These are phyloP conservation scores for Yamadazyma takamatsuzukensis DNA, from an alignment of 805 yeast genomes.

Conservation along the genomic window DNA sequence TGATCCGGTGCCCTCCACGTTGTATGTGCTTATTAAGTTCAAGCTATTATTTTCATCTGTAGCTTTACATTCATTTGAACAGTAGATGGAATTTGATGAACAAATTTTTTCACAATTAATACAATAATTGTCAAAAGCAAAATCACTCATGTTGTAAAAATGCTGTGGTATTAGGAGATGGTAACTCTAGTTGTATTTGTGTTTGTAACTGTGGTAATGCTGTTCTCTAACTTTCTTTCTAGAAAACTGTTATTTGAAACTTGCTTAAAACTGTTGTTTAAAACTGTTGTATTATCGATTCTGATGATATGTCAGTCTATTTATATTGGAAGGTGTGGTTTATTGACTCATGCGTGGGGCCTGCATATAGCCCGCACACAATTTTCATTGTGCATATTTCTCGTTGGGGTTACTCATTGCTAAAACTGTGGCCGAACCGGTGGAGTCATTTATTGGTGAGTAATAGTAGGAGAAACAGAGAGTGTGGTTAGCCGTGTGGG, in stretches of 20 bases:
- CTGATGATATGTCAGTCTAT: slow-evolving; percentile 2
- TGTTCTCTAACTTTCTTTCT: too few relatives aligned
- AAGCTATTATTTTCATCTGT: slow-evolving; percentile 23
- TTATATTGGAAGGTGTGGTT: too few relatives aligned
- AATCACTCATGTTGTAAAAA: slow-evolving; percentile 30
- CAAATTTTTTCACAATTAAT: slow-evolving; percentile 32
- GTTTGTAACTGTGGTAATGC: not conserved
- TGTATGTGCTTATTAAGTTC: slow-evolving; percentile 3
- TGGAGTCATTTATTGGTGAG: too few relatives aligned
- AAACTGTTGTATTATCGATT: not conserved
- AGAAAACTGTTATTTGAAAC: not conserved
- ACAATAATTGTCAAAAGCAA: slow-evolving; percentile 36
- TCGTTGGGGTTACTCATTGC: too few relatives aligned
- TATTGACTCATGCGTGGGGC: too few relatives aligned
- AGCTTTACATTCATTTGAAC: slow-evolving; percentile 30
- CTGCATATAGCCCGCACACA: too few relatives aligned
- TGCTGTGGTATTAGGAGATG: not conserved
- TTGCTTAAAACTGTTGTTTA: not conserved
- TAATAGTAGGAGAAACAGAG: too few relatives aligned
- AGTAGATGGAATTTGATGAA: slow-evolving; percentile 20
- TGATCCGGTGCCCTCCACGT: slow-evolving; percentile 22
- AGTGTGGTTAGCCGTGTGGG: too few relatives aligned
- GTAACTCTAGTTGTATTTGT: too few relatives aligned
- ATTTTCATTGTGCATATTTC: too few relatives aligned
- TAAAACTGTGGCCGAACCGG: too few relatives aligned